phyloP scores from a whole-genome alignment of 208 protist species.

The Dictyostelium gargantuum region DNA sequence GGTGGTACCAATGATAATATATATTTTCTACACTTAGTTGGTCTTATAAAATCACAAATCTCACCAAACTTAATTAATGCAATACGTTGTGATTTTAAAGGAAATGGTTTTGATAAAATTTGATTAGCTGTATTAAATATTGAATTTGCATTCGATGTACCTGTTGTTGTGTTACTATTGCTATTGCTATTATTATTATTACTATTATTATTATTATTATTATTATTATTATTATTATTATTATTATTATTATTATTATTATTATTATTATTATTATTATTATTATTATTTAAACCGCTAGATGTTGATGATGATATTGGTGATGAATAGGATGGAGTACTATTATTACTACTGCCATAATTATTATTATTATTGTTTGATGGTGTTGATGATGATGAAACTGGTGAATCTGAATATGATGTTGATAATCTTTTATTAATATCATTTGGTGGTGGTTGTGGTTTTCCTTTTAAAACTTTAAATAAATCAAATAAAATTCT shows the following conservation, averaged over 20 bases:
- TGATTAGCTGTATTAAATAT: constrained; percentile 6
- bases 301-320: no score
- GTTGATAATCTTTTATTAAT: neutral
- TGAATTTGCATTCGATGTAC: neutral
- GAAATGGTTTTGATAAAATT: constrained; percentile 35
- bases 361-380: neutral
- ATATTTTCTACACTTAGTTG: constrained; percentile 53
- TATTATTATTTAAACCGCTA: neutral
- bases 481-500: constrained; percentile 70
- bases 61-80: constrained; percentile 69
- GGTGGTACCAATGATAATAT: constrained; percentile 48
- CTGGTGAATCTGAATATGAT: neutral
- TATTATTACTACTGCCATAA: neutral
- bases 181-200: neutral
- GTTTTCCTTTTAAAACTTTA: constrained; percentile 48
- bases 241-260: neutral
- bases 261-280: neutral
- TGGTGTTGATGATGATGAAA: neutral
- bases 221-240: neutral
- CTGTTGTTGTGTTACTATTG: neutral
- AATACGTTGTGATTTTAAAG: constrained; percentile 60
- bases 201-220: neutral
- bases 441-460: neutral
- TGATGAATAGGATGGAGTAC: neutral
- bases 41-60: constrained; percentile 54